Evolutionary conservation across 331 rosid species (phyloP), one percentile per base, ranked within the genome.

Genomic region (Quercus lobata): DNA sequence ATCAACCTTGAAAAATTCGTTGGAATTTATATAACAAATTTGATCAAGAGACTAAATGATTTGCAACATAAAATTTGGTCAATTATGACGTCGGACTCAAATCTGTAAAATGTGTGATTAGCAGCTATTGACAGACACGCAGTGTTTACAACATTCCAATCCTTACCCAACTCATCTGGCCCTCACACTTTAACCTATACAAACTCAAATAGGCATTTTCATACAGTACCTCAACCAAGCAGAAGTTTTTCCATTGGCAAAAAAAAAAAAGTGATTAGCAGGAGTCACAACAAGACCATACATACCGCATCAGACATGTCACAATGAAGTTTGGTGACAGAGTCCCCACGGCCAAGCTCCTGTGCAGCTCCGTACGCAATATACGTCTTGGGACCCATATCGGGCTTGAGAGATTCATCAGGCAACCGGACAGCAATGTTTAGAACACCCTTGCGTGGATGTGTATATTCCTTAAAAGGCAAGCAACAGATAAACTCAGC

Each of bases 341-440:
- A 88, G 72, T 88, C 91, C n/a, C 88, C 91, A 57, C 91, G 84
- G 57, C 89, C 89, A 75, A 88, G 89, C 81, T 88, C 91, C 57
- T 82, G 77, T 5, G 80, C 58, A 87, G 85, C 58, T 69, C 98
- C 98, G 77, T 91, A 94, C 41, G 98, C 97, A 87, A 94, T 91
- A 79, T 94, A 92, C 62, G 97, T 91, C 88, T 93, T 94, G 5
- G 97, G 97, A 17, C 98, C 97, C 91, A 94, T 88, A 78, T 94
- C 96, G 16, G 97, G 97, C 87, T 91, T 91, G n/a, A 94, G 65
- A 34, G 63, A 73, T 1, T 72, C 0, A 1, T 29, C 5, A 4
- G 91, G 91, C 81, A 85, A 80, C 29, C 57, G 73, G 30, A 74
- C 79, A 78, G 82, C 78, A 44, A 88, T 74, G 79, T 88, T 88